Percentiles rank a stretch among this genome's conserved stretches.
Evolutionary conservation across 1,139 yeast genomes (phyloP).

Genomic region (Petasospora rhodanensis): DNA sequence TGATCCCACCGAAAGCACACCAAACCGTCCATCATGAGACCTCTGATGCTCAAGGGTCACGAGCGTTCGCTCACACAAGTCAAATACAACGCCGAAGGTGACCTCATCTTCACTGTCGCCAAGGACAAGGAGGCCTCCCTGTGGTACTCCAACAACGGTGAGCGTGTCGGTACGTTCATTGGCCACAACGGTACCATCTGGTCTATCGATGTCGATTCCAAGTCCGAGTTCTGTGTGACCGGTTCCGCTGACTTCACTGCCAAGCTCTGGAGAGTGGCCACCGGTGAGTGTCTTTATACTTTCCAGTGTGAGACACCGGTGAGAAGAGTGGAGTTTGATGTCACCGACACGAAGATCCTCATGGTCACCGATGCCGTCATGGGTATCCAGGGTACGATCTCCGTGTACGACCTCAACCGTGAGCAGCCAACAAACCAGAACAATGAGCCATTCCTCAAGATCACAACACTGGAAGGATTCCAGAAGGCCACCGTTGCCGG

Average conservation of each 20-base stretch:
- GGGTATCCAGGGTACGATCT: slow-evolving; percentile 81
- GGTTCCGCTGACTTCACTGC: slow-evolving; percentile 90
- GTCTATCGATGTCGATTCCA: slow-evolving; percentile 84
- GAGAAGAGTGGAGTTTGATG: slow-evolving; percentile 83
- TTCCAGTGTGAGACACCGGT: slow-evolving; percentile 84
- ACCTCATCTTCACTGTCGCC: slow-evolving; percentile 85
- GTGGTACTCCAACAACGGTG: slow-evolving; percentile 96
- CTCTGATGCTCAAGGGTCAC: slow-evolving; percentile 63
- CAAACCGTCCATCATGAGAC: slow-evolving; percentile 48
- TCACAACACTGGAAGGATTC: slow-evolving; percentile 54
- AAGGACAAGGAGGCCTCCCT: slow-evolving; percentile 87
- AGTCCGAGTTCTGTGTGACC: slow-evolving; percentile 67
- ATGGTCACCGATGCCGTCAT: slow-evolving; percentile 89
- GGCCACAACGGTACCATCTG: slow-evolving; percentile 94
- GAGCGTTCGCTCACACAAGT: slow-evolving; percentile 90
- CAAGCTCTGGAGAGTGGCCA: slow-evolving; percentile 78
- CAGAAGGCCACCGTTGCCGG: slow-evolving; percentile 81
- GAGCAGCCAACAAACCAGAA: slow-evolving; percentile 36
- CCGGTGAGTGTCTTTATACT: slow-evolving; percentile 71
- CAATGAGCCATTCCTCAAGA: slow-evolving; percentile 56
- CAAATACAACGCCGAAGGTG: slow-evolving; percentile 93
- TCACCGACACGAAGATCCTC: slow-evolving; percentile 63
- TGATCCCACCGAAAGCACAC: too few relatives aligned
- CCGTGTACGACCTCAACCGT: slow-evolving; percentile 57
- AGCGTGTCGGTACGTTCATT: slow-evolving; percentile 87